Evolutionary conservation across 306 rosid species (phyloP), one percentile per base, ranked within the genome.

Genomic region (Trichosanthes cucumerina): DNA sequence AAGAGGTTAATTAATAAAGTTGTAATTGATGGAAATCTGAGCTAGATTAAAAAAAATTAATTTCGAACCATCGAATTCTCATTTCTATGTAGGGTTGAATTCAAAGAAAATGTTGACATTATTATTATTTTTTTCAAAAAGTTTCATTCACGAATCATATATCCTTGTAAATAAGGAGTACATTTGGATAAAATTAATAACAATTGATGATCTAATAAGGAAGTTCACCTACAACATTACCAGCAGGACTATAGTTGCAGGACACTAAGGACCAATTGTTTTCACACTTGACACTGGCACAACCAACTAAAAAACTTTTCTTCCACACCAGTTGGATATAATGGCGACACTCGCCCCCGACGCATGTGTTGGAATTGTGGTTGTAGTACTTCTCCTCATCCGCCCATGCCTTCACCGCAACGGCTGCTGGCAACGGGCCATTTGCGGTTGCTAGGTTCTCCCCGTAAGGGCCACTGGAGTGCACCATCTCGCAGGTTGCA

Each of bases 261-360:
- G 76, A 23, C 9, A 77, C 43, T n/a, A 80, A 70, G 16, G 18
- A 12, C 81, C 87, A 77, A 0, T 76, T 80, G 76, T 76, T 80
- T 3, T n/a, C 15, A 46, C 91, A 88, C 59, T 80, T 69, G 0
- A 62, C 78, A 16, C 53, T 79, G 2, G 86, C 88, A 59, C 89
- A 86, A 2, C 89, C 91, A 8, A 82, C 21, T 23, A 56, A 23
- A 23, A 2, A 6, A 0, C 81, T 53, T 0, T 39, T 14, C 0
- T 66, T 24, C 85, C 89, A 86, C 59, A 88, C 60, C 0, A 79
- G 58, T 39, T 86, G 89, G 1, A 84, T 84, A n/a, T 88, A 88
- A 62, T 88, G 91, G 10, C 26, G 10, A 2, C 88, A 88, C 43
- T 75, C 83, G 10, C 56, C 87, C 0, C 68, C 76, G 0, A 54